Evolutionary conservation across 2,329 filamentous ascomycete genomes (phyloP).

Genomic region (Penicillium sp.): DNA sequence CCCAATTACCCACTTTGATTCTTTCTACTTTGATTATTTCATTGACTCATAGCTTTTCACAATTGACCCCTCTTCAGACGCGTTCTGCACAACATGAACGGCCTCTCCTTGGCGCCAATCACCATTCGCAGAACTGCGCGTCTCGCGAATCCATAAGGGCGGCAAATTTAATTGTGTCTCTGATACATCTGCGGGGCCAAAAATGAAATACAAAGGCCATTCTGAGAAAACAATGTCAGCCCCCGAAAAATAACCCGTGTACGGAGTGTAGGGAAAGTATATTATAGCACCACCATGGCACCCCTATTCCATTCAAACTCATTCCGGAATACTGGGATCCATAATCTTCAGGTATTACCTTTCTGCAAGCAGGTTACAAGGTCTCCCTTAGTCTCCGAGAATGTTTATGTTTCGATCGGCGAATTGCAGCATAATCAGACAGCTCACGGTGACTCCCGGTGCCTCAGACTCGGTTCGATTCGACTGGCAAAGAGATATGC

Average conservation of each 20-base stretch:
- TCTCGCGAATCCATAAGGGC: conserved; percentile 18
- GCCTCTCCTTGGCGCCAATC: conserved; percentile 24
- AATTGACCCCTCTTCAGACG: conserved; percentile 14
- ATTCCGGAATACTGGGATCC: background rate
- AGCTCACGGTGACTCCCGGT: conserved; percentile 8
- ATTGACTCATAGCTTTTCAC: conserved; percentile 2
- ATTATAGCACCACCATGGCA: background rate
- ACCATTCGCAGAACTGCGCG: conserved; percentile 24
- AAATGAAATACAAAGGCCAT: background rate
- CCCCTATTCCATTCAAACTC: background rate
- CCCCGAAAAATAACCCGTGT: background rate
- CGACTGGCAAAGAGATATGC: conserved; percentile 78
- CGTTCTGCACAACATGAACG: conserved; percentile 32
- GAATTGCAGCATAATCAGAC: conserved; percentile 29
- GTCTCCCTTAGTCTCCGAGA: conserved; percentile 11
- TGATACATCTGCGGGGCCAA: conserved; percentile 19
- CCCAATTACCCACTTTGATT: conserved; percentile 6
- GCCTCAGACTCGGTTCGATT: conserved; percentile 22
- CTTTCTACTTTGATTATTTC: background rate
- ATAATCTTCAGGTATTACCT: background rate
- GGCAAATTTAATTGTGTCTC: conserved; percentile 12
- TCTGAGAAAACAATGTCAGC: background rate
- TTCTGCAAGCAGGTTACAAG: background rate
- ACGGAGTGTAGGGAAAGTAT: background rate
- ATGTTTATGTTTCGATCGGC: conserved; percentile 23